phyloP scores from a whole-genome alignment of 1,284 basidiomycete species.

The Naganishia cerealis region DNA sequence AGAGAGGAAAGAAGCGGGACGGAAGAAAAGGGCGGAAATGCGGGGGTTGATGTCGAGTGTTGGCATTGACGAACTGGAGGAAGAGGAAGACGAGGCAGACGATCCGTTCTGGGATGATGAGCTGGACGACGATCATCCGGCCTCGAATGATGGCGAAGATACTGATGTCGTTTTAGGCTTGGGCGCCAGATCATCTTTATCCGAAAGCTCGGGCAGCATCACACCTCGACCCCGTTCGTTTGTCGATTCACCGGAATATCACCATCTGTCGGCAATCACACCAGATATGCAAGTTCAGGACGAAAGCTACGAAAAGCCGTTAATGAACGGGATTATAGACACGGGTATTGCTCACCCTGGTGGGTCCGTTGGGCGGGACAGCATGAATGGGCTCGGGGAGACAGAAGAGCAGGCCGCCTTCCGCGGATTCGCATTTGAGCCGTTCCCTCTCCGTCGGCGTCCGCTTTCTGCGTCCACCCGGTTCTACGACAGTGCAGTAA shows the following conservation, averaged over 20 bases:
- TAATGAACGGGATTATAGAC: no score
- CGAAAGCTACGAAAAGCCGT: constrained; percentile 1
- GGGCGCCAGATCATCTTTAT: constrained; percentile 31
- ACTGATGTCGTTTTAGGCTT: constrained; percentile 3
- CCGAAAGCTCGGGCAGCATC: constrained; percentile 44
- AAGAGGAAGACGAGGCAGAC: constrained; percentile 42
- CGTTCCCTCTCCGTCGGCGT: constrained; percentile 11
- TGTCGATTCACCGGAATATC: constrained; percentile 39
- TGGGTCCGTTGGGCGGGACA: neutral
- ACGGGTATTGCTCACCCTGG: neutral
- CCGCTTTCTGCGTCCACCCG: constrained; percentile 23
- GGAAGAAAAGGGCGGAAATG: constrained; percentile 7
- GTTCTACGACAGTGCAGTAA: constrained; percentile 11
- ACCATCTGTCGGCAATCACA: constrained; percentile 35
- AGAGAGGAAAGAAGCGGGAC: constrained; percentile 16
- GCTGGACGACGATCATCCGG: constrained; percentile 37
- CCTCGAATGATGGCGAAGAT: constrained; percentile 32
- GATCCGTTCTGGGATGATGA: constrained; percentile 31
- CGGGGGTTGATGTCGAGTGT: constrained; percentile 6
- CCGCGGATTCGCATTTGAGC: constrained; percentile 10
- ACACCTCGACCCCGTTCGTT: constrained; percentile 47
- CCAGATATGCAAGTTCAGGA: constrained; percentile 13
- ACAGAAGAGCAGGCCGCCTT: constrained; percentile 17
- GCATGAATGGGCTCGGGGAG: neutral
- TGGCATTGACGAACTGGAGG: constrained; percentile 28